phyloP scores from a whole-genome alignment of 108 stramenopile species.

The Mediolabrus comicus region DNA sequence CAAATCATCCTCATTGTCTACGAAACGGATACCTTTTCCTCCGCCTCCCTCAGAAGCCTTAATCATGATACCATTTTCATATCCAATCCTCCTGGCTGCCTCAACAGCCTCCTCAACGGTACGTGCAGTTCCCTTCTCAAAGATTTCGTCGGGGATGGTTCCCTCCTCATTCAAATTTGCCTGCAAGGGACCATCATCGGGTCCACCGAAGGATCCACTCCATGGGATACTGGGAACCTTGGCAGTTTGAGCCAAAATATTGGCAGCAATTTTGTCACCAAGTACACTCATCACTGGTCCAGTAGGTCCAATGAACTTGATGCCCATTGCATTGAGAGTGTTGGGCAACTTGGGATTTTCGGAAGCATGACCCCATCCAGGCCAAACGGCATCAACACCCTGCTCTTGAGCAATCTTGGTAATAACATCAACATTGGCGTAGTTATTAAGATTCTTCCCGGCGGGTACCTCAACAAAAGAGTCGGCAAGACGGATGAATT shows the following conservation, averaged over 20 bases:
- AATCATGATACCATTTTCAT: slow-evolving; percentile 97
- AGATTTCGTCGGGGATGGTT: slow-evolving; percentile 92
- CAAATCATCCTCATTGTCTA: slow-evolving; percentile 86
- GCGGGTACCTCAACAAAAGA: slow-evolving; percentile 92
- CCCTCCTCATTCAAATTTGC: slow-evolving; percentile 92
- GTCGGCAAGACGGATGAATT: slow-evolving; percentile 96
- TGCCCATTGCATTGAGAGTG: slow-evolving; percentile 65
- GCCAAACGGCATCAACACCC: slow-evolving; percentile 94
- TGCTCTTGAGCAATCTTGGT: slow-evolving; percentile 76
- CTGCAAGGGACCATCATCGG: slow-evolving; percentile 90
- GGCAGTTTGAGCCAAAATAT: slow-evolving; percentile 95
- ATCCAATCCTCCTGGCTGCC: slow-evolving; percentile 89
- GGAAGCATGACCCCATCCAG: slow-evolving; percentile 95
- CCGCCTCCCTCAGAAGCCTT: slow-evolving; percentile 99
- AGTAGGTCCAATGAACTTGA: slow-evolving; percentile 95
- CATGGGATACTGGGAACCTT: slow-evolving; percentile 96
- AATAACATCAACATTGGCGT: slow-evolving; percentile 94
- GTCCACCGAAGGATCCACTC: slow-evolving; percentile 91
- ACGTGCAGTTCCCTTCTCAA: slow-evolving; percentile 88
- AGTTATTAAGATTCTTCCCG: slow-evolving; percentile 91
- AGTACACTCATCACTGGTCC: slow-evolving; percentile 93
- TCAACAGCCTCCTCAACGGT: slow-evolving; percentile 94
- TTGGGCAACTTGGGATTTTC: slow-evolving; percentile 90
- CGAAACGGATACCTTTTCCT: slow-evolving; percentile 98
- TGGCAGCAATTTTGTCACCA: slow-evolving; percentile 95